These are phyloP conservation scores for Phytophthora litchii DNA, from an alignment of 352 stramenopile genomes.

Conservation along the genomic window DNA sequence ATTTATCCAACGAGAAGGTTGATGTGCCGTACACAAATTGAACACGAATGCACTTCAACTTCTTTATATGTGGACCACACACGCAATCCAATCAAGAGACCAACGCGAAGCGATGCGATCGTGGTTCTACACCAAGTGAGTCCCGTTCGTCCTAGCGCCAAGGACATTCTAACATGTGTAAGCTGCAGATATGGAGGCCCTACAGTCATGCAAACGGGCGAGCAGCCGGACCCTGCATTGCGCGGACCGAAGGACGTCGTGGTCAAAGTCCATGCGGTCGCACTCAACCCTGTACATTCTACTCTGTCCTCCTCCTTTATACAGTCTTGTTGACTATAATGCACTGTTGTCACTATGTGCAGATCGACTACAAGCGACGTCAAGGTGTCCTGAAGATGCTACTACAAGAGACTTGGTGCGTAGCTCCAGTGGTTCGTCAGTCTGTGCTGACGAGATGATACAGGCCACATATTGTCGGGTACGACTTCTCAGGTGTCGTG, in stretches of 20 bases:
- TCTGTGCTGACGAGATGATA: neutral
- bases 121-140: constrained; percentile 80
- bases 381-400: constrained; percentile 76
- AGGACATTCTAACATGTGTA: constrained; percentile 4
- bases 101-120: constrained; percentile 56
- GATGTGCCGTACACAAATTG: too few species aligned
- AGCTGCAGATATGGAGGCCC: constrained; percentile 60
- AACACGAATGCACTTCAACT: too few species aligned
- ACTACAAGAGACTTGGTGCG: constrained; percentile 46
- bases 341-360: constrained; percentile 3
- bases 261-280: constrained; percentile 65
- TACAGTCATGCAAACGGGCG: constrained; percentile 59
- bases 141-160: neutral
- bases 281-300: constrained; percentile 60
- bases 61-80: too few species aligned
- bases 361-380: constrained; percentile 86
- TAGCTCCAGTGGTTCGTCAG: neutral
- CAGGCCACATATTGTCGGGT: constrained; percentile 75
- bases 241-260: constrained; percentile 60
- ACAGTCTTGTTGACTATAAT: neutral
- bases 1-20: too few species aligned
- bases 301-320: neutral
- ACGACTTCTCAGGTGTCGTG: constrained; percentile 75
- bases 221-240: constrained; percentile 56
- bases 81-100: neutral